Percentiles rank a stretch among this genome's conserved stretches.
These are phyloP conservation scores for Leccinum angustisporum DNA, from an alignment of 1,284 basidiomycete species.

Conservation along the genomic window DNA sequence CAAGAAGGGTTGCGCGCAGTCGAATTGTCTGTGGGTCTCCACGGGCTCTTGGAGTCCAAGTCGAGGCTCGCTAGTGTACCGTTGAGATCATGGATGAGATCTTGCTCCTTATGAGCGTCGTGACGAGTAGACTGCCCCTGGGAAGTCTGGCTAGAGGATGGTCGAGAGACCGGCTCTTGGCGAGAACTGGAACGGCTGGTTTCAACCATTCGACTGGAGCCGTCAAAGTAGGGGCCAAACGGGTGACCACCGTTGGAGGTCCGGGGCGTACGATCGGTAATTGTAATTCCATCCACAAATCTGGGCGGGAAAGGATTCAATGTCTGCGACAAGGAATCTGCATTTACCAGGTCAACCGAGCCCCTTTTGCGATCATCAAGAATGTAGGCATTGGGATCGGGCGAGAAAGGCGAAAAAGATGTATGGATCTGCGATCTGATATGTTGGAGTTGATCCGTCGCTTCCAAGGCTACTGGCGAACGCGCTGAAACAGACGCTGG, in stretches of 20 bases:
- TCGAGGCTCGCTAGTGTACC: slow-evolving; percentile 74
- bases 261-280: slow-evolving; percentile 35
- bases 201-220: slow-evolving; percentile 33
- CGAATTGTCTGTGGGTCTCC: slow-evolving; percentile 22
- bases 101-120: slow-evolving; percentile 41
- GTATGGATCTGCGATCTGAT: slow-evolving; percentile 35
- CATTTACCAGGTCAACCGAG: slow-evolving; percentile 27
- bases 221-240: slow-evolving; percentile 45
- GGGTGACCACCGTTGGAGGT: slow-evolving; percentile 44
- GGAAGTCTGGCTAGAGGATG: slow-evolving; percentile 45
- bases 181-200: slow-evolving; percentile 42
- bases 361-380: slow-evolving; percentile 36
- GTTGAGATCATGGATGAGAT: slow-evolving; percentile 66
- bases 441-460: slow-evolving; percentile 18
- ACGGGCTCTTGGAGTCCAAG: slow-evolving; percentile 44
- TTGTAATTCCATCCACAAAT: slow-evolving; percentile 25
- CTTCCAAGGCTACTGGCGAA: slow-evolving; percentile 17
- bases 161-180: slow-evolving; percentile 51
- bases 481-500: slow-evolving; percentile 17
- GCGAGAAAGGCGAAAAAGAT: slow-evolving; percentile 61
- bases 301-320: slow-evolving; percentile 41
- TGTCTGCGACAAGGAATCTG: slow-evolving; percentile 40
- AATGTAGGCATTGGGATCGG: slow-evolving; percentile 49
- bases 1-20: slow-evolving; percentile 24
- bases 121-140: slow-evolving; percentile 23